A percentile compares a stretch with the other conserved stretches of the same genome.
Conservation (phyloP, 2,329 filamentous ascomycete species). For the Aureobasidium sp. region DNA sequence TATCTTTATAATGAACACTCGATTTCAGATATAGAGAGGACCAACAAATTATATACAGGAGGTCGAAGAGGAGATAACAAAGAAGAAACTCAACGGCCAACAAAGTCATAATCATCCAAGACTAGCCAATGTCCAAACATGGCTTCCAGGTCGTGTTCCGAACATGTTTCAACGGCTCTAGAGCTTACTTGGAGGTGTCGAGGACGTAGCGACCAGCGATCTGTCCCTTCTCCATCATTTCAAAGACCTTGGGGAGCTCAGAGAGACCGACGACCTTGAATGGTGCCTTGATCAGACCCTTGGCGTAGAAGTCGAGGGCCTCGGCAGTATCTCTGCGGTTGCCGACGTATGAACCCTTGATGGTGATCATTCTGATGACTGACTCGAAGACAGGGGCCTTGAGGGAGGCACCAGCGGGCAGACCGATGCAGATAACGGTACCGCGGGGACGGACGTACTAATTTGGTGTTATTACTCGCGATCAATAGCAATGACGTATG, state of each 20-base stretch:
- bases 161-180: not conserved
- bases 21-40: not conserved
- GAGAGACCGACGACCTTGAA: slow-evolving; percentile 79
- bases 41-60: slow-evolving; percentile 4
- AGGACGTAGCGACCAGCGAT: slow-evolving; percentile 75
- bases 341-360: slow-evolving; percentile 90
- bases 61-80: not conserved
- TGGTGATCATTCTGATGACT: slow-evolving; percentile 82
- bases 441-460: slow-evolving; percentile 77
- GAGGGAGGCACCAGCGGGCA: slow-evolving; percentile 73
- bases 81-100: not conserved
- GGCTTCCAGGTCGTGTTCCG: not conserved
- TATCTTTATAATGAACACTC: not conserved
- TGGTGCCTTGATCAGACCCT: slow-evolving; percentile 69
- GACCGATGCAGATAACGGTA: slow-evolving; percentile 78
- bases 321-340: slow-evolving; percentile 84
- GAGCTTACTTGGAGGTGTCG: slow-evolving; percentile 57
- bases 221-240: slow-evolving; percentile 59
- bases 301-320: slow-evolving; percentile 81
- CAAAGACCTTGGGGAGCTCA: slow-evolving; percentile 72
- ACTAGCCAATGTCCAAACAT: not conserved
- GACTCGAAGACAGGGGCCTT: slow-evolving; percentile 83
- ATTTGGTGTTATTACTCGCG: not conserved
- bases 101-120: not conserved
- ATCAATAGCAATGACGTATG: not conserved